Conservation (phyloP, 768 basidiomycete species). For the Termitomyces sp. region DNA sequence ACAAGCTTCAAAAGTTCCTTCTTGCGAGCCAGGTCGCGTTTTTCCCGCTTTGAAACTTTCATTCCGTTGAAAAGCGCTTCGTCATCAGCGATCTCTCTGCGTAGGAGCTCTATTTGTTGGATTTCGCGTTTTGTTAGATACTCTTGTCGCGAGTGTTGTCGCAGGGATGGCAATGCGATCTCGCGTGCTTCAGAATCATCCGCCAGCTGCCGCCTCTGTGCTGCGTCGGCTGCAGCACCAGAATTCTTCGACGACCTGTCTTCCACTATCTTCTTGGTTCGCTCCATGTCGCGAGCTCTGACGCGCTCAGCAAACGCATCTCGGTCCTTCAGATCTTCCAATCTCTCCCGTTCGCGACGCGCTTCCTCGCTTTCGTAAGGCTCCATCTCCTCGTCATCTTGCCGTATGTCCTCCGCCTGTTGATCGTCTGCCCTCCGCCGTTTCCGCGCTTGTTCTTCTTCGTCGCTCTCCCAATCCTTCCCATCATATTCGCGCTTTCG, state of each 20-base stretch:
- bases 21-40: conserved; percentile 78
- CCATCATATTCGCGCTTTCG: conserved; percentile 79
- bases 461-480: conserved; percentile 89
- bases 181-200: conserved; percentile 63
- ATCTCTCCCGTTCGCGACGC: conserved; percentile 65
- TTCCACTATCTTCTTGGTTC: conserved; percentile 86
- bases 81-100: conserved; percentile 92
- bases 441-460: conserved; percentile 73
- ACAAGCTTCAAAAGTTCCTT: conserved; percentile 89
- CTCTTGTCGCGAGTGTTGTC: conserved; percentile 88
- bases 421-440: conserved; percentile 49
- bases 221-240: conserved; percentile 78
- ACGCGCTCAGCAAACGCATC: conserved; percentile 94
- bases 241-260: conserved; percentile 79
- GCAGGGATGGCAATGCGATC: conserved; percentile 60
- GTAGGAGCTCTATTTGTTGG: conserved; percentile 90
- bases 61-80: conserved; percentile 87
- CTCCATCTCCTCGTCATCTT: conserved; percentile 38
- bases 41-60: conserved; percentile 83
- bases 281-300: conserved; percentile 73
- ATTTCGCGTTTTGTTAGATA: conserved; percentile 95
- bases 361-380: conserved; percentile 64
- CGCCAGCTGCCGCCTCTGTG: conserved; percentile 72
- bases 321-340: conserved; percentile 77
- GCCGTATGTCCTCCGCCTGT: conserved; percentile 20